A percentile compares a stretch with the other conserved stretches of the same genome.
phyloP scores from a whole-genome alignment of 2,329 filamentous ascomycete species.

The Escovopsis sp. region DNA sequence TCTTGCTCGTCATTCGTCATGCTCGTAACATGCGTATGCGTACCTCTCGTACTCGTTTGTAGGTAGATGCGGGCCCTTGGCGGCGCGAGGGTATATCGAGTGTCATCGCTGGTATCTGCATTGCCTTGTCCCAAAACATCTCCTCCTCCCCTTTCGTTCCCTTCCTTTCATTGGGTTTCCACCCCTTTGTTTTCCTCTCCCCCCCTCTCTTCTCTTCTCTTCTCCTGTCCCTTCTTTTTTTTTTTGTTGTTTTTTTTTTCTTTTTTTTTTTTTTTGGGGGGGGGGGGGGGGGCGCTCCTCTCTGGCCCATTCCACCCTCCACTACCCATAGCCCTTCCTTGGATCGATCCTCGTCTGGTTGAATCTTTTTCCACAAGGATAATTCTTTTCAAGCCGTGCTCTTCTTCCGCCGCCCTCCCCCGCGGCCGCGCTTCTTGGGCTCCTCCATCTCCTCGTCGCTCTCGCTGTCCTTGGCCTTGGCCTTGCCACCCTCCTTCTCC shows the following conservation, averaged over 20 bases:
- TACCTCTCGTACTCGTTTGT: too few species aligned
- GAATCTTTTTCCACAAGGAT: too few species aligned
- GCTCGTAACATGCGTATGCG: too few species aligned
- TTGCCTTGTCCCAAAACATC: too few species aligned
- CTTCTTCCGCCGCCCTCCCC: constrained; percentile 39
- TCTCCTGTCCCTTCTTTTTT: not conserved
- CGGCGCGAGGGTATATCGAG: too few species aligned
- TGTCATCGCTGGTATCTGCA: too few species aligned
- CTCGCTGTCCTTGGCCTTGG: constrained; percentile 37
- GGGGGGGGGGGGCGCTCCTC: not conserved
- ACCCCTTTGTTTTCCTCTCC: not conserved
- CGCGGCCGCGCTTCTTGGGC: constrained; percentile 32
- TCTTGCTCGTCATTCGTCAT: too few species aligned
- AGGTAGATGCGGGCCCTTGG: too few species aligned
- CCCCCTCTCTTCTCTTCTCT: not conserved
- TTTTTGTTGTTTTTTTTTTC: not conserved
- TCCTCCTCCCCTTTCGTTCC: too few species aligned
- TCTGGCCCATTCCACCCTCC: not conserved
- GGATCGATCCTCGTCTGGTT: not conserved
- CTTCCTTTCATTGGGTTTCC: too few species aligned
- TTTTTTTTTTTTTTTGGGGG: not conserved
- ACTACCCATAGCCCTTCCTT: not conserved
- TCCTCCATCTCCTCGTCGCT: constrained; percentile 35
- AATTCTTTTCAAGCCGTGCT: constrained; percentile 10
- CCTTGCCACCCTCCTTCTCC: constrained; percentile 31